Conservation (phyloP, 1,284 basidiomycete species). For the Ceratobasidium sp. region DNA sequence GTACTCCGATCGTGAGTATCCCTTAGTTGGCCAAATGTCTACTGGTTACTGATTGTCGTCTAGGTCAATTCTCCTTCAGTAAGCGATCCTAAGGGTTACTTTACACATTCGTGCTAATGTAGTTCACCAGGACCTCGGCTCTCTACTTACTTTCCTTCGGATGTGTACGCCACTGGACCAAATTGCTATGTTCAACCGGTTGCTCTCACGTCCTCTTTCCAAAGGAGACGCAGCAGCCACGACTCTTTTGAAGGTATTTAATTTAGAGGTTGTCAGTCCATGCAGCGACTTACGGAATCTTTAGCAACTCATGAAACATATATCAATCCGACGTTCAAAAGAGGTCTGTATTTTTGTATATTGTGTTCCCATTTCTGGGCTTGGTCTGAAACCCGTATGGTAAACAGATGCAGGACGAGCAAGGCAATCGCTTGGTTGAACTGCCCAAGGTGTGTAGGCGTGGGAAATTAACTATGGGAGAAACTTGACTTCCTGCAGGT, state of each 20-base stretch:
- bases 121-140: slow-evolving; percentile 75
- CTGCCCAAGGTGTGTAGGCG: slow-evolving; percentile 70
- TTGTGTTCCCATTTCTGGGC: background rate
- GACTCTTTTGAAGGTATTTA: slow-evolving; percentile 69
- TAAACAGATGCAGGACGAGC: slow-evolving; percentile 76
- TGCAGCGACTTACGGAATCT: background rate
- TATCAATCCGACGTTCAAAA: slow-evolving; percentile 85
- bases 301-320: slow-evolving; percentile 81
- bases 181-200: slow-evolving; percentile 77
- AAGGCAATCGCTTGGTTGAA: slow-evolving; percentile 73
- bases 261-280: too few relatives aligned
- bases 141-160: slow-evolving; percentile 78
- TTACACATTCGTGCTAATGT: background rate
- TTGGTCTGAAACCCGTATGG: slow-evolving; percentile 39
- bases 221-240: slow-evolving; percentile 68
- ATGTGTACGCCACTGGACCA: slow-evolving; percentile 84
- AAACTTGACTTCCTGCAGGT: slow-evolving; percentile 48
- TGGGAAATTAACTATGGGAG: background rate
- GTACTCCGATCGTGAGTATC: slow-evolving; percentile 80
- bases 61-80: slow-evolving; percentile 82
- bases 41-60: slow-evolving; percentile 14
- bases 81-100: slow-evolving; percentile 7
- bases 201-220: slow-evolving; percentile 75
- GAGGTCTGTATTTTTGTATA: slow-evolving; percentile 61
- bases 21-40: background rate